Percentiles rank a stretch among this genome's conserved stretches.
These are phyloP conservation scores for Carex sylvatica DNA, from an alignment of 202 grass and related monocot species.

Conservation along the genomic window DNA sequence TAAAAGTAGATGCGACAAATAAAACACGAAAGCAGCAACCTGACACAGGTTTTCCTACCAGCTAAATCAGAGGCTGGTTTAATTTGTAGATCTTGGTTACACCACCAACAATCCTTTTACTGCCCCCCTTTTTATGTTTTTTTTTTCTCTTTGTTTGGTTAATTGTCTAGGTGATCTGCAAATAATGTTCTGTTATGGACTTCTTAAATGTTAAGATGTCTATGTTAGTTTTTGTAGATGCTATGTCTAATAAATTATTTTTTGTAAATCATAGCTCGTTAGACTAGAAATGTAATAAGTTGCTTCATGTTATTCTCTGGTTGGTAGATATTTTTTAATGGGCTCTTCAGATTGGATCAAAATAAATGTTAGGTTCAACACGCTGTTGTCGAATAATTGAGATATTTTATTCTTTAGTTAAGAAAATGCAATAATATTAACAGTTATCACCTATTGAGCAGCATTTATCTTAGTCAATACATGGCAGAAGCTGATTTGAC, in stretches of 20 bases:
- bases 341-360: neutral
- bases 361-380: neutral
- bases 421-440: neutral
- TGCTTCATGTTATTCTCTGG: neutral
- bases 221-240: conserved; percentile 29
- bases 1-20: conserved; percentile 45
- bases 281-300: conserved; percentile 36
- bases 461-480: neutral
- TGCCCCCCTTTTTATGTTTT: neutral
- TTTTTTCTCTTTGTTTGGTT: conserved; percentile 21
- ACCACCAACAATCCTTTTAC: neutral
- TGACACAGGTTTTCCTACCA: conserved; percentile 16
- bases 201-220: conserved; percentile 30
- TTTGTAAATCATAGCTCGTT: conserved; percentile 35
- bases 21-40: conserved; percentile 15
- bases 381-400: neutral
- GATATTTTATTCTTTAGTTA: neutral
- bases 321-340: neutral
- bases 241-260: conserved; percentile 14
- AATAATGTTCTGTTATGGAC: conserved; percentile 12
- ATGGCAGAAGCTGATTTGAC: neutral
- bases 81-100: conserved; percentile 25
- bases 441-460: neutral
- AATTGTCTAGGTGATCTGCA: conserved; percentile 27
- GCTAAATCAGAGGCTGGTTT: conserved; percentile 17